Base-by-base conservation (phyloP, 768 basidiomycete species). In the Boletus rufocinnamomeus region DNA sequence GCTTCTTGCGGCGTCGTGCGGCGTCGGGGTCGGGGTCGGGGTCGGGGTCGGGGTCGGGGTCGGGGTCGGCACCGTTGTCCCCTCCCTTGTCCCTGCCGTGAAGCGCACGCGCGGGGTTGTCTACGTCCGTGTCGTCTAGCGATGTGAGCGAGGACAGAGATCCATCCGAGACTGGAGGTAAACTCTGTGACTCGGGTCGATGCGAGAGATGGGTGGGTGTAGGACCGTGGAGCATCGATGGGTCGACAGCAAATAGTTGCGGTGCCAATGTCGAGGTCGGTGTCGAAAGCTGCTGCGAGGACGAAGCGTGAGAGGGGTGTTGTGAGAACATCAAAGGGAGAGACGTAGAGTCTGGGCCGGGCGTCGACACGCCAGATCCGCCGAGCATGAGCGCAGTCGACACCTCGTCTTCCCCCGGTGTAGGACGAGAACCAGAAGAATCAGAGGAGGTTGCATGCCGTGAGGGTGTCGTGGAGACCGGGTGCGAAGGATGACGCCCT, bases 401-500 rank as follows among this genome's bases (percentile, higher is more conserved):
- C 7, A 69, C 63, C 23, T 67, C 70, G 10, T 62, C 60, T 40
- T 72, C 67, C 14, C 69, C 70, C 45, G 52, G 60, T n/a, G 44
- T 25, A 1, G 30, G 59, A 19, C 16, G 16, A 6, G 35, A 19
- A 6, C 50, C 41, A 6, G 44, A 17, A 27, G 58, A 54, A 21
- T 59, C 61, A 6, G 60, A 35, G 6, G 68, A 62, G 4, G 70
- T 63, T 9, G 27, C 5, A 25, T 63, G 43, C 21, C 51, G 55
- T 28, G 59, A 53, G 28, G 46, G n/a, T 17, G 38, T 14, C 37
- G 50, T 25, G 3, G 56, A 50, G 16, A 40, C 17, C 3, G 23
- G 32, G 4, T 52, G 54, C 7, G 43, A 50, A 27, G 34, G 16
- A 35, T 1, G 56, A 9, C 19, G 45, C n/a, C 4, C 13, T 6